phyloP scores from a whole-genome alignment of 2,329 filamentous ascomycete species.

The Apiospora saccharicola region DNA sequence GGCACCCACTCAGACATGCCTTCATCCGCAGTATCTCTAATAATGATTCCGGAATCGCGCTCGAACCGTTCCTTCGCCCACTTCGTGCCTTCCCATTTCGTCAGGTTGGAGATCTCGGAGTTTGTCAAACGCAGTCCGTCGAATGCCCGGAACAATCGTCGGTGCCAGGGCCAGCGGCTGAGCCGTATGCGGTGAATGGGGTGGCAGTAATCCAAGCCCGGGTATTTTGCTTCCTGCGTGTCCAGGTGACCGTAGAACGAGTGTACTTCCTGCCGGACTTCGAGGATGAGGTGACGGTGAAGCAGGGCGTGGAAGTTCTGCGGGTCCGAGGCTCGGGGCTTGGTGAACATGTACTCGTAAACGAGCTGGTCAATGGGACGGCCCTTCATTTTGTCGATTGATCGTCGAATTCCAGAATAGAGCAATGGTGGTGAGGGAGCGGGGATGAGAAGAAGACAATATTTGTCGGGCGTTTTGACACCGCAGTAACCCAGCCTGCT shows the following conservation, averaged over 20 bases:
- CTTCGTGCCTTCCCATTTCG: slow-evolving; percentile 83
- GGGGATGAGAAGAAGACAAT: neutral
- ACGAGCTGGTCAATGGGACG: slow-evolving; percentile 75
- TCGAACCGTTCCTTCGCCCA: slow-evolving; percentile 86
- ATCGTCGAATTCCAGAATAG: neutral
- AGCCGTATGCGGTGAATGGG: slow-evolving; percentile 79
- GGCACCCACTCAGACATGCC: slow-evolving; percentile 70
- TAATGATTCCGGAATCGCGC: slow-evolving; percentile 73
- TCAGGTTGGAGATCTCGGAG: slow-evolving; percentile 74
- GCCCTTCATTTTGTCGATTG: slow-evolving; percentile 69
- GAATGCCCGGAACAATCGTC: slow-evolving; percentile 78
- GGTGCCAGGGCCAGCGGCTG: slow-evolving; percentile 78
- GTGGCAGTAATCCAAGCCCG: slow-evolving; percentile 80
- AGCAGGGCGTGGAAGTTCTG: slow-evolving; percentile 75
- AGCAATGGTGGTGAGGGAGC: neutral
- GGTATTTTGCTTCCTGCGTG: slow-evolving; percentile 82
- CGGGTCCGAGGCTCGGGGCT: slow-evolving; percentile 71
- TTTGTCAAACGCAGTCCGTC: slow-evolving; percentile 73
- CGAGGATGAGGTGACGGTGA: slow-evolving; percentile 74
- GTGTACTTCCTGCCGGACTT: slow-evolving; percentile 81
- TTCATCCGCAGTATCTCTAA: slow-evolving; percentile 75
- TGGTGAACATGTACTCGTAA: slow-evolving; percentile 77
- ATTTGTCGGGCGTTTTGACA: neutral
- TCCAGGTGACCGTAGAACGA: slow-evolving; percentile 82
- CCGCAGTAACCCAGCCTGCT: neutral